Conservation (phyloP, 208 protist genomes). For the Wallacemonas sp. region DNA sequence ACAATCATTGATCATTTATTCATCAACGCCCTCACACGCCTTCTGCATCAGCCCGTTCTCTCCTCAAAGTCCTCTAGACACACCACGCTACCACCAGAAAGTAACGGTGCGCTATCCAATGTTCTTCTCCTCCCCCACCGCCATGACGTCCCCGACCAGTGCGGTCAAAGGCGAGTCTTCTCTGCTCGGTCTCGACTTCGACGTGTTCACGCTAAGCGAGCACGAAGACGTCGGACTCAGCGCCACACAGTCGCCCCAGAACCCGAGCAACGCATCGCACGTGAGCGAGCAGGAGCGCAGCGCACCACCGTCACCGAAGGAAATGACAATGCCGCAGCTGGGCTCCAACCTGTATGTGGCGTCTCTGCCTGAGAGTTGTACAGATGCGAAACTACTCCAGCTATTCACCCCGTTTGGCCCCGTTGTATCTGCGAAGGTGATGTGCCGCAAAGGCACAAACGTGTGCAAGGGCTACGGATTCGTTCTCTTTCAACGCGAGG, state of each 20-base stretch:
- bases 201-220: conserved; percentile 12
- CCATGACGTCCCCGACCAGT: neutral
- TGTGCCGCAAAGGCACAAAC: conserved; percentile 60
- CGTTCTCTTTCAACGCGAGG: conserved; percentile 63
- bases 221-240: conserved; percentile 10
- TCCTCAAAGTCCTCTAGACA: too few species aligned
- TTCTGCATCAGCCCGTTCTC: too few species aligned
- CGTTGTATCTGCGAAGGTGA: conserved; percentile 68
- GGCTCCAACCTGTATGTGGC: conserved; percentile 79
- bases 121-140: neutral
- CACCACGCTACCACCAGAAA: too few species aligned
- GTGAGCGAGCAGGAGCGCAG: neutral
- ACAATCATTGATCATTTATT: too few species aligned
- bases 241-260: conserved; percentile 5
- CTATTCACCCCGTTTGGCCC: conserved; percentile 66
- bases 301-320: neutral
- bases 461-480: conserved; percentile 80
- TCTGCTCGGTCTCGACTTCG: conserved; percentile 5
- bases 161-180: neutral
- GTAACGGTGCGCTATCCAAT: too few species aligned
- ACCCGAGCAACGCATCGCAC: conserved; percentile 4
- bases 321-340: neutral
- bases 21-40: too few species aligned
- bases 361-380: conserved; percentile 53
- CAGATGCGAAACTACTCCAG: conserved; percentile 44